Conservation (phyloP, 2,329 filamentous ascomycete species). For the Talaromyces amestolkiae region DNA sequence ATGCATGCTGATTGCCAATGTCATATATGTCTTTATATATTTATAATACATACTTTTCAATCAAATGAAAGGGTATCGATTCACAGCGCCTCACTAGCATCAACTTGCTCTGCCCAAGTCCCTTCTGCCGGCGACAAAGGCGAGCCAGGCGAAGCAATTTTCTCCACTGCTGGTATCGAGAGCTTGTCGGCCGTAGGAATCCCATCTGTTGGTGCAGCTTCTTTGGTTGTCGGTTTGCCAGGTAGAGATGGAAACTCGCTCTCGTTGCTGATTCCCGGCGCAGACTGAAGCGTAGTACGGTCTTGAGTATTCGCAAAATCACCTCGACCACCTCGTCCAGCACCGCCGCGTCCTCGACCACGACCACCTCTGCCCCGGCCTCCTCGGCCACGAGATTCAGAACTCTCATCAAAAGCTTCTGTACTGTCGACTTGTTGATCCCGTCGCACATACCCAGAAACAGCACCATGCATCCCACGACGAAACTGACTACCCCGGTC, state of each 20-base stretch:
- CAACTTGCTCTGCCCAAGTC: constrained; percentile 25
- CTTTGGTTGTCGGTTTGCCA: constrained; percentile 24
- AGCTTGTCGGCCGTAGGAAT: constrained; percentile 27
- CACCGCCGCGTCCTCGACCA: constrained; percentile 33
- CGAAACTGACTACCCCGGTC: constrained; percentile 43
- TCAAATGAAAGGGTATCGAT: constrained; percentile 11
- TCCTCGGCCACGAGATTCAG: constrained; percentile 12
- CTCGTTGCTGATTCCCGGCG: constrained; percentile 31
- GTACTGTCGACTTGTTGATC: constrained; percentile 26
- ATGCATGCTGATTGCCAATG: neutral
- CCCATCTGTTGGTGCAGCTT: constrained; percentile 15
- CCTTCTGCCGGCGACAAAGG: constrained; percentile 19
- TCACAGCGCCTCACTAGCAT: constrained; percentile 15
- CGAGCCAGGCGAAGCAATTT: constrained; percentile 8
- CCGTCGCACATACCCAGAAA: constrained; percentile 38
- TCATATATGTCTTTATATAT: neutral
- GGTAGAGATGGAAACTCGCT: constrained; percentile 39
- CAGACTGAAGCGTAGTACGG: constrained; percentile 20
- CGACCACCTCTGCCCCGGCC: constrained; percentile 26
- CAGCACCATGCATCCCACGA: constrained; percentile 53
- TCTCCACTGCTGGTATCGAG: neutral
- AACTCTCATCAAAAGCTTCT: constrained; percentile 24
- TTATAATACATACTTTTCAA: neutral
- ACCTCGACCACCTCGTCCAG: constrained; percentile 21
- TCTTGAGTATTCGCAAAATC: constrained; percentile 24